Base-by-base conservation (phyloP, 768 basidiomycete species). In the Pleurotus tuber-regium region DNA sequence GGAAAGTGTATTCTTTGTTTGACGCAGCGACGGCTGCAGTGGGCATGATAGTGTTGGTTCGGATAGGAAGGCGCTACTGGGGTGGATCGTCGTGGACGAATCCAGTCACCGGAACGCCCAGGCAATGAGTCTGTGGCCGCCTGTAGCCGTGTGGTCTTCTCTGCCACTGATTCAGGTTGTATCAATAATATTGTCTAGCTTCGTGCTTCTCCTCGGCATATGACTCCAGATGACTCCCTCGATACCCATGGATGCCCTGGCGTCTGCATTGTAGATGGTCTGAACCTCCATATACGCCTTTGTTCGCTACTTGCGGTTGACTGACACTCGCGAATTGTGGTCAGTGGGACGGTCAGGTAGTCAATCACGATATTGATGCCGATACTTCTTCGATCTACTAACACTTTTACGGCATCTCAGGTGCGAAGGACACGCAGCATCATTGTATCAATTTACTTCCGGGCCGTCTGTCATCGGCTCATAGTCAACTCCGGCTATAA, bases 1-100 rank as follows among this genome's bases (percentile, higher is more conserved):
- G 83, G 23, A 73, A 70, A 58, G 79, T 83, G 2, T 89, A 88
- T 61, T 61, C 75, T 43, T 77, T 90, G 33, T 87, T 87, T 60
- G 83, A 89, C 47, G 74, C 67, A 28, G 78, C 80, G 0, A 81
- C 79, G 56, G 59, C 78, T 30, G 70, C 69, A 7, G 57, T 82
- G 49, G 73, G 71, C 14, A 57, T 77, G 35, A 59, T 82, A 41
- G 75, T 82, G 7, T 61, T 72, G 3, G 50, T 70, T 50, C 67
- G 77, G 53, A 69, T 85, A 24, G 80, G 77, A 1, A 71, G 71
- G 47, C 69, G 74, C 24, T 80, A 82, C 56, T 76, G 74, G 74
- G 74, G 73, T 43, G 69, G 72, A n/a, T 42, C 57, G 14, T 59
- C 67, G n/a, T 75, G 70, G 70, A 48, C 23, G 10, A n/a, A 25